These are phyloP conservation scores for Penicillium sclerotigenum DNA, from an alignment of 2,329 filamentous ascomycete species.

Conservation along the genomic window DNA sequence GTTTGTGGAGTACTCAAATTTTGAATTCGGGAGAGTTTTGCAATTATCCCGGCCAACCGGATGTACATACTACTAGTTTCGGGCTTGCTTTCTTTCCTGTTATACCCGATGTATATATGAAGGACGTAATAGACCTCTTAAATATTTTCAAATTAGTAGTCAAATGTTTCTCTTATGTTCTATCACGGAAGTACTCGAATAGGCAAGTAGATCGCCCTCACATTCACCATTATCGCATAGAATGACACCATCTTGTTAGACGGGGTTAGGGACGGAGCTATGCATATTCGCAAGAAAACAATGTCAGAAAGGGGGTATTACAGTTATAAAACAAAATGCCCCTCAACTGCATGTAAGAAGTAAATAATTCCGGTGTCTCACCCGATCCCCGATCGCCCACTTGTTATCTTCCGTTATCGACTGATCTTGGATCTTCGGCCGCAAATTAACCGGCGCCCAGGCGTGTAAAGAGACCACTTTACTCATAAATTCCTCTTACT, in stretches of 20 bases:
- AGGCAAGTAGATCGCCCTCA: constrained; percentile 6
- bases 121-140: constrained; percentile 13
- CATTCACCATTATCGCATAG: constrained; percentile 11
- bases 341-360: neutral
- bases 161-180: neutral
- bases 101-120: constrained; percentile 8
- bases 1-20: constrained; percentile 14
- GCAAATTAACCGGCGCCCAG: constrained; percentile 13
- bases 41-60: neutral
- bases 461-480: neutral
- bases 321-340: neutral
- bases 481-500: neutral
- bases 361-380: neutral
- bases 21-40: neutral
- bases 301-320: neutral
- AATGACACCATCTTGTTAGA: constrained; percentile 17
- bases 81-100: neutral
- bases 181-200: constrained; percentile 2
- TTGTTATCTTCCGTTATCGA: constrained; percentile 24
- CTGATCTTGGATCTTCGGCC: constrained; percentile 15
- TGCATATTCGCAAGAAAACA: neutral
- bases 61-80: constrained; percentile 15
- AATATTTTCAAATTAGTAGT: neutral
- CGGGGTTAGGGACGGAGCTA: neutral
- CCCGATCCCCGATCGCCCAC: constrained; percentile 13